These are phyloP conservation scores for Rhizomucor miehei DNA, from an alignment of 371 early-diverging fungal species.

Conservation along the genomic window DNA sequence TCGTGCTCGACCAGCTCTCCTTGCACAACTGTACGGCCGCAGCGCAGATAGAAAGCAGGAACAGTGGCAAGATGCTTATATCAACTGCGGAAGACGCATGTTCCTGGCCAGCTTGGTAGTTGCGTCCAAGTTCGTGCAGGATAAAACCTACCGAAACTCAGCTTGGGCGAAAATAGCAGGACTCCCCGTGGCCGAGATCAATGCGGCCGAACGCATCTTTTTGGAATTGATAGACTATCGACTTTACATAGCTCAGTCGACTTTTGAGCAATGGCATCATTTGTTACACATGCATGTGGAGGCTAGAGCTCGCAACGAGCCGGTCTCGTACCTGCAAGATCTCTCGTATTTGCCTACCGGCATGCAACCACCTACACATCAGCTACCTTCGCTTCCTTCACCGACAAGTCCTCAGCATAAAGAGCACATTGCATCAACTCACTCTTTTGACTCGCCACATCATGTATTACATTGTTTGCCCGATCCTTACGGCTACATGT, in stretches of 20 bases:
- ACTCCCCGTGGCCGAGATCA: conserved; percentile 69
- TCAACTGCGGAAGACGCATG: conserved; percentile 74
- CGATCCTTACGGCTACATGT: too few relatives aligned
- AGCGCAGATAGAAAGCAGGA: conserved; percentile 3
- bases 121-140: conserved; percentile 78
- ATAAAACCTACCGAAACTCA: conserved; percentile 75
- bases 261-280: conserved; percentile 50
- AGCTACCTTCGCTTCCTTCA: neutral
- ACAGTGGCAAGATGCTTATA: conserved; percentile 31
- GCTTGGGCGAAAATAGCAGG: conserved; percentile 82
- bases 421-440: neutral
- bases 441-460: neutral
- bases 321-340: conserved; percentile 7
- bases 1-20: conserved; percentile 41
- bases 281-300: conserved; percentile 31
- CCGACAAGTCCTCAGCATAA: conserved; percentile 3
- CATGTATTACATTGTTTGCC: too few relatives aligned
- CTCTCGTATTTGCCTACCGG: conserved; percentile 8
- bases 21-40: conserved; percentile 19
- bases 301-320: conserved; percentile 16
- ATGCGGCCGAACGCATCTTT: conserved; percentile 74
- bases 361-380: neutral
- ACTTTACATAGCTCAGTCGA: conserved; percentile 62
- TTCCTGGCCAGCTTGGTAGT: conserved; percentile 75
- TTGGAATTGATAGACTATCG: conserved; percentile 69